phyloP scores from a whole-genome alignment of 164 flowering plant species.

The Paratinospora sagittata region DNA sequence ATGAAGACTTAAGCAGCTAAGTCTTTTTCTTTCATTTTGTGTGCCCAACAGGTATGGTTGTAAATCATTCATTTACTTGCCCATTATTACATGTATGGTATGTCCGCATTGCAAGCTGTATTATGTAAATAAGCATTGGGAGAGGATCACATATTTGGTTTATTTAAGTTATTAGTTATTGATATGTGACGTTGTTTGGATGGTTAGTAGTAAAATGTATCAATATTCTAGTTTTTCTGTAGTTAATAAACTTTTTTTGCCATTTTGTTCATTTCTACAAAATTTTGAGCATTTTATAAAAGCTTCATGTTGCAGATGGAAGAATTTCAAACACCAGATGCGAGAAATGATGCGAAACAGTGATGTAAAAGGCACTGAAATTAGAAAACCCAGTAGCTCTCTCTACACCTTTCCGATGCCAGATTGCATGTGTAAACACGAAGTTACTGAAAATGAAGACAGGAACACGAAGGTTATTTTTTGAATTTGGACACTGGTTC shows the following conservation, averaged over 20 bases:
- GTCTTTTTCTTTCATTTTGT: neutral
- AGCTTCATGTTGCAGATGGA: slow-evolving; percentile 53
- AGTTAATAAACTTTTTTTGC: neutral
- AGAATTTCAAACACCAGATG: slow-evolving; percentile 58
- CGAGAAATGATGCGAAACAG: slow-evolving; percentile 78
- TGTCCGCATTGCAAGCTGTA: too few species aligned
- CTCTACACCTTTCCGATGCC: slow-evolving; percentile 92
- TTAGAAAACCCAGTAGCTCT: slow-evolving; percentile 60
- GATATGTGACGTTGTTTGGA: neutral
- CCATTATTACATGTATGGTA: neutral
- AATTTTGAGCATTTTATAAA: neutral
- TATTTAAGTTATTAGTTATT: neutral
- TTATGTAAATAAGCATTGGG: too few species aligned
- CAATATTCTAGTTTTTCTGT: neutral
- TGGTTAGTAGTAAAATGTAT: too few species aligned
- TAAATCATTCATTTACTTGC: neutral
- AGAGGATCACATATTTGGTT: neutral
- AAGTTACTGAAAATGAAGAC: slow-evolving; percentile 13
- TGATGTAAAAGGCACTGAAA: slow-evolving; percentile 64
- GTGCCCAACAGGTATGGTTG: neutral
- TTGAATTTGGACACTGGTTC: slow-evolving; percentile 1
- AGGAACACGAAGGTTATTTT: slow-evolving; percentile 5
- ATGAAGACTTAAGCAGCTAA: neutral
- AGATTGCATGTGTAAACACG: slow-evolving; percentile 82
- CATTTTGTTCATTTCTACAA: neutral